Base-by-base conservation (phyloP, 2,329 filamentous ascomycete genomes). In the Fusarium nisikadoi region DNA sequence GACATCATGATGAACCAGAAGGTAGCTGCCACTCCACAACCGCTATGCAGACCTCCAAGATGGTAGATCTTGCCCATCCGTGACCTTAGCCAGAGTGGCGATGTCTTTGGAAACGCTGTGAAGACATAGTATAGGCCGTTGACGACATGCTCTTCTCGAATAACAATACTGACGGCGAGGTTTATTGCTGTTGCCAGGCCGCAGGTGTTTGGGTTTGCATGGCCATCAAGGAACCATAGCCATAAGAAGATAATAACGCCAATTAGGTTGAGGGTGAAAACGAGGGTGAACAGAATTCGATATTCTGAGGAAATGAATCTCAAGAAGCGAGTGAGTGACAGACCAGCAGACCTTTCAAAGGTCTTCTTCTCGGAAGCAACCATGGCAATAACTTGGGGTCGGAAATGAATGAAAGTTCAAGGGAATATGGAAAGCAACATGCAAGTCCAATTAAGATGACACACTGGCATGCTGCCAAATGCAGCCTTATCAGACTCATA, bases 81-180 rank as follows among this genome's bases (percentile, higher is more conserved):
- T 17, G 77, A 77, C 39, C 84, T 83, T 33, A 88, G 65, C 54
- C 79, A 76, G 3, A 87, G 76, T 1, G 86, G 86, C 20, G 79
- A 84, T 0, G 78, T 80, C 12, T 82, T 74, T 16, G 78, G 79
- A 17, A 86, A 74, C 17, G 79, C 81, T 25, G 79, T 83, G 57
- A 79, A 80, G 59, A 84, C 65, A 25, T 46, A 62, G 75, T 83
- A 87, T 8, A 87, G 72, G 7, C 78, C 71, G 70, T 87, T 87
- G 72, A 87, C 79, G 56, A 86, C 78, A 62, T 84, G 79, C n/a
- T 86, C 85, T 70, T 87, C 84, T 16, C 85, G 82, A 63, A 86
- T 82, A 46, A 84, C 75, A 11, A 86, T 81, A 12, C 84, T 80
- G 12, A 83, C 75, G 9, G 83, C 71, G 25, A 87, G 80, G 71